phyloP scores from a whole-genome alignment of 1,284 basidiomycete species.

The Marasmius sp. region DNA sequence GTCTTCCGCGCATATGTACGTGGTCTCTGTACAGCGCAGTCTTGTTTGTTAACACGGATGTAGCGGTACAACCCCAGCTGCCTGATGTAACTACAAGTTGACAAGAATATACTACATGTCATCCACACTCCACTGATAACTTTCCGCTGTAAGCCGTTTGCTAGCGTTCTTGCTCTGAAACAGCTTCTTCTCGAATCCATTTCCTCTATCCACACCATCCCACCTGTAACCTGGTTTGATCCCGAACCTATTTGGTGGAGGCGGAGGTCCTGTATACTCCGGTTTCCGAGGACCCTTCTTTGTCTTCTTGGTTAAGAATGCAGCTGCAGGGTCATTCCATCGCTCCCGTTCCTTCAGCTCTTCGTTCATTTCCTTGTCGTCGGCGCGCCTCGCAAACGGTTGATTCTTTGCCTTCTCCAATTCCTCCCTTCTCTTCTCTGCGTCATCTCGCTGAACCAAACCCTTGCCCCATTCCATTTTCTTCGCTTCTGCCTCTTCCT shows the following conservation, averaged over 20 bases:
- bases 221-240: conserved; percentile 95
- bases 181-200: conserved; percentile 91
- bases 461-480: conserved; percentile 99
- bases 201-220: conserved; percentile 95
- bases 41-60: too few relatives aligned
- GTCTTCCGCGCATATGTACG: too few relatives aligned
- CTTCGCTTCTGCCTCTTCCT: conserved; percentile 80
- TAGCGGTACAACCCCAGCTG: too few relatives aligned
- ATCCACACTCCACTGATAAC: conserved; percentile 84
- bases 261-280: conserved; percentile 84
- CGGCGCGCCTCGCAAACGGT: conserved; percentile 76
- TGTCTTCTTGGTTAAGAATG: conserved; percentile 86
- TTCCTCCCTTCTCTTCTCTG: conserved; percentile 62
- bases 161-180: conserved; percentile 82
- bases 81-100: too few relatives aligned
- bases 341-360: conserved; percentile 77
- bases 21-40: too few relatives aligned
- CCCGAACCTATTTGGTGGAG: conserved; percentile 92
- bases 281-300: conserved; percentile 77
- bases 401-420: conserved; percentile 65
- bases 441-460: conserved; percentile 80
- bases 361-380: conserved; percentile 86
- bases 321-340: conserved; percentile 95
- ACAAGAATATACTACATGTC: conserved; percentile 67
- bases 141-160: conserved; percentile 67